These are phyloP conservation scores for Alternaria angustiovoidea DNA, from an alignment of 2,329 filamentous ascomycete species.

Conservation along the genomic window DNA sequence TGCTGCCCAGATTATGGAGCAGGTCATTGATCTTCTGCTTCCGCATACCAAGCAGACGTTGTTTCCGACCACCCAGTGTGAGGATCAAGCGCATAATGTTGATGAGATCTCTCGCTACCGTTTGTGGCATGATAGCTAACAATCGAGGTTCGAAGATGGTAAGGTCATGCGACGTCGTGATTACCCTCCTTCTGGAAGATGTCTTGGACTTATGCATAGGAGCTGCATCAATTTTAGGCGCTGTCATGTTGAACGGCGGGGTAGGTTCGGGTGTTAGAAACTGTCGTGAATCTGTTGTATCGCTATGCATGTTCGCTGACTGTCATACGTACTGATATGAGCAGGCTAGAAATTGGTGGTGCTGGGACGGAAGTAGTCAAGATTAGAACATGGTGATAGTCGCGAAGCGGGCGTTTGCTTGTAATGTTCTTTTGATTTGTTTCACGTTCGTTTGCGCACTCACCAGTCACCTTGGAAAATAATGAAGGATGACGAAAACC, in stretches of 20 bases:
- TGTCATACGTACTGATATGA: not conserved
- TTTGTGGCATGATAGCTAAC: not conserved
- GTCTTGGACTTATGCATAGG: not conserved
- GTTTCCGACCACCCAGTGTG: not conserved
- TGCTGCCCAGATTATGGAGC: not conserved
- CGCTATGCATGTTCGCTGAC: not conserved
- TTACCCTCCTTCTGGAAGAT: not conserved
- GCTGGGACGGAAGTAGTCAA: not conserved
- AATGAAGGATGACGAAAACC: not conserved
- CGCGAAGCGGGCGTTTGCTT: not conserved
- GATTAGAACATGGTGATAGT: not conserved
- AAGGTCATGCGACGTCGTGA: not conserved
- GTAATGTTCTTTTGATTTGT: not conserved
- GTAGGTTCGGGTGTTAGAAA: not conserved
- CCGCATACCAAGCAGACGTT: not conserved
- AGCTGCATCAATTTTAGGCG: not conserved
- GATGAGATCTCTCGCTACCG: not conserved
- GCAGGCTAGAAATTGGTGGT: not conserved
- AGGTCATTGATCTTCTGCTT: not conserved
- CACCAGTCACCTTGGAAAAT: not conserved
- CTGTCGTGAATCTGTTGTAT: not conserved
- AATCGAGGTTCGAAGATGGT: not conserved
- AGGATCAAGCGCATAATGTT: slow-evolving; percentile 1
- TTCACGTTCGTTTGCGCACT: slow-evolving; percentile 1
- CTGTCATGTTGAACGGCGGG: not conserved